Base-by-base conservation (phyloP, 2,329 filamentous ascomycete species). In the Raffaelea albimanens region DNA sequence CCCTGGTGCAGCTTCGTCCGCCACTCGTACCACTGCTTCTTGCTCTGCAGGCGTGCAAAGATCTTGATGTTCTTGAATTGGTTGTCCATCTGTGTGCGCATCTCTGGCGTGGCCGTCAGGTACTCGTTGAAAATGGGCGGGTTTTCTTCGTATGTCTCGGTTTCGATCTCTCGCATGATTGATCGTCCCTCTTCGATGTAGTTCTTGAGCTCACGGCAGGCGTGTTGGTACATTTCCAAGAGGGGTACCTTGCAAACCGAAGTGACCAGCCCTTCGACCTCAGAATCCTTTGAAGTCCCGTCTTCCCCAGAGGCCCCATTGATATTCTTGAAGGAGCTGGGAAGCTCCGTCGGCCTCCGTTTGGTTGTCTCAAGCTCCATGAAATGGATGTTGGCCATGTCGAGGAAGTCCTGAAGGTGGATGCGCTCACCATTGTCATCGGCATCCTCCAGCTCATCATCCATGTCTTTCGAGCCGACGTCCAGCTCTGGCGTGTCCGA, bases 331-430 rank as follows among this genome's bases (percentile, higher is more conserved):
- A 70, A 60, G 13, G 64, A 58, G 46, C 69, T 62, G 14, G 82
- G 82, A 3, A 78, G 84, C 41, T 84, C 81, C 0, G 91, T 97
- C 57, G 94, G 85, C 47, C 93, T 78, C 55, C 91, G 76, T 63
- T 97, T 97, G 1, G 90, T 96, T 0, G 91, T 95, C n/a, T 85
- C 95, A 44, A 98, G 73, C 61, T 98, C 93, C 86, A 98, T 96
- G 67, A 98, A 98, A 46, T 90, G 87, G 58, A 98, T 95, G 50
- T 87, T 94, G 2, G 91, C 96, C 80, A 95, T 82, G 53, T 94
- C 87, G 40, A 98, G 69, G 66, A 98, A 98, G 46, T 95, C 86
- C 56, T 95, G 88, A 3, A 98, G 72, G 41, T 90, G 85, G 46
- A 95, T 89, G 20, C 73, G 75, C 22, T 82, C 76, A 19, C 75